These are phyloP conservation scores for Pleurotus sapidus DNA, from an alignment of 768 basidiomycete genomes.

Conservation along the genomic window DNA sequence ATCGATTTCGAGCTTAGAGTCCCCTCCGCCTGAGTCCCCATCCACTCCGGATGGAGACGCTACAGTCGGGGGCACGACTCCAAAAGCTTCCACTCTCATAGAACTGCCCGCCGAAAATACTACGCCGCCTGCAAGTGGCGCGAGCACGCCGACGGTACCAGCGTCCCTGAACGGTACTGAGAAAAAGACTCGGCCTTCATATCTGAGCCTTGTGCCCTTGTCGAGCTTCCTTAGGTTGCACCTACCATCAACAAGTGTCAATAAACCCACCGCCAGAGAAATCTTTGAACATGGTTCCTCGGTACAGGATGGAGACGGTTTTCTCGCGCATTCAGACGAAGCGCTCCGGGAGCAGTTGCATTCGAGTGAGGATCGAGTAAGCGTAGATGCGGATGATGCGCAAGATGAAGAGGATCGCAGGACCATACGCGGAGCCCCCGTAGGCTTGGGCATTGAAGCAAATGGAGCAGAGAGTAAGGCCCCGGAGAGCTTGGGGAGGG, in stretches of 20 bases:
- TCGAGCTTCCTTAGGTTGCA: constrained; percentile 32
- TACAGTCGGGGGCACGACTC: constrained; percentile 20
- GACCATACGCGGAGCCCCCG: constrained; percentile 41
- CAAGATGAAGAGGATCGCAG: constrained; percentile 39
- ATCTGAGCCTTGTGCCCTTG: constrained; percentile 58
- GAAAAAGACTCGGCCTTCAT: constrained; percentile 41
- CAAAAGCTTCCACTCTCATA: constrained; percentile 27
- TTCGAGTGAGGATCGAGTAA: background rate
- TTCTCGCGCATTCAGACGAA: background rate
- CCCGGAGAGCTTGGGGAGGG: background rate
- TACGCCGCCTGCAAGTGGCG: constrained; percentile 51
- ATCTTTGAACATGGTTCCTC: background rate
- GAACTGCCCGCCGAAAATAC: constrained; percentile 26
- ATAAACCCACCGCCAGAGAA: constrained; percentile 12
- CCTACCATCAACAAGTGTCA: constrained; percentile 7
- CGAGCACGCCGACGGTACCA: constrained; percentile 52
- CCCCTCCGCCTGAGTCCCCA: constrained; percentile 22
- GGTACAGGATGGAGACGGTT: background rate
- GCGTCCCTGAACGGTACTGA: constrained; percentile 11
- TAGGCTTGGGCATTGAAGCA: constrained; percentile 10
- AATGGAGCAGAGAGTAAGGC: constrained; percentile 9
- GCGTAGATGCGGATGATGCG: constrained; percentile 8
- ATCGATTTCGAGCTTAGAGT: constrained; percentile 8
- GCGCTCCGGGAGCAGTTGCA: background rate
- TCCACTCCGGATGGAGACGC: constrained; percentile 15